A percentile compares a stretch with the other conserved stretches of the same genome.
Conservation (phyloP, 345 rosid genomes). For the Moricandia moricandioides region DNA sequence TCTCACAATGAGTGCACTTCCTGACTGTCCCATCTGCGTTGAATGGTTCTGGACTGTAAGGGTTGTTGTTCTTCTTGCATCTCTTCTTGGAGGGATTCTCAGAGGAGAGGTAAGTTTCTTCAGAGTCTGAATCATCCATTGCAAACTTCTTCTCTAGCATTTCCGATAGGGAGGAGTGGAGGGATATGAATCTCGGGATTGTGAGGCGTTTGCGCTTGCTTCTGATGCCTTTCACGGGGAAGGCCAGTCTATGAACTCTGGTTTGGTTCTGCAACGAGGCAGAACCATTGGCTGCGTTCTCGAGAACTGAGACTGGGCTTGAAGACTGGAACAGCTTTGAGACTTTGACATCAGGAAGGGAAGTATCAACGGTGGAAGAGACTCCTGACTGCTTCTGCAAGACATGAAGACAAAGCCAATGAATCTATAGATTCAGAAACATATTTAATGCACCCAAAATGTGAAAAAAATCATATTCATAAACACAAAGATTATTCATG, state of each 20-base stretch:
- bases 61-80: constrained; percentile 36
- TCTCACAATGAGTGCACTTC: constrained; percentile 76
- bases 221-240: constrained; percentile 64
- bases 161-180: constrained; percentile 30
- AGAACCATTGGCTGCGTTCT: constrained; percentile 56
- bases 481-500: background rate
- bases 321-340: constrained; percentile 47
- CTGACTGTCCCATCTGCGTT: constrained; percentile 25
- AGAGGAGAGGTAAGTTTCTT: constrained; percentile 20
- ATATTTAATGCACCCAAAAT: background rate
- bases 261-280: constrained; percentile 46
- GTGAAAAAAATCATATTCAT: no score
- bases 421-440: constrained; percentile 1
- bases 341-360: constrained; percentile 45
- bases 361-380: constrained; percentile 38
- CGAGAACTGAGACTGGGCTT: constrained; percentile 79
- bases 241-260: constrained; percentile 30
- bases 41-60: constrained; percentile 29
- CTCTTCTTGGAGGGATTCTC: constrained; percentile 44
- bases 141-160: constrained; percentile 7
- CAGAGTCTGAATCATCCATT: constrained; percentile 43
- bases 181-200: constrained; percentile 20
- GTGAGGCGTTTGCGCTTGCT: constrained; percentile 63
- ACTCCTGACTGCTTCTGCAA: constrained; percentile 39
- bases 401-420: constrained; percentile 32